These are phyloP conservation scores for Pelargonium nanum DNA, from an alignment of 345 rosid species.

Conservation along the genomic window DNA sequence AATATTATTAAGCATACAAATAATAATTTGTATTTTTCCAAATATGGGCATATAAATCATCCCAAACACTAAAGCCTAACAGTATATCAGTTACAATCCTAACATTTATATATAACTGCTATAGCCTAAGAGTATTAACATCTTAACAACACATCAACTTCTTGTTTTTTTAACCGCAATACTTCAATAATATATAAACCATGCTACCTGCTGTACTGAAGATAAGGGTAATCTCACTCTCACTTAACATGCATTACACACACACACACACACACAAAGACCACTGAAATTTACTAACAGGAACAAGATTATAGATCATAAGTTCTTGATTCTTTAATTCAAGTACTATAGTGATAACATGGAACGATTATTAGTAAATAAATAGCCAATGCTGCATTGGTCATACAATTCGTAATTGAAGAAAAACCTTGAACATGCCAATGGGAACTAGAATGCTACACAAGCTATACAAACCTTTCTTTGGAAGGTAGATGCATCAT, in stretches of 20 bases:
- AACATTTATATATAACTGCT: neutral
- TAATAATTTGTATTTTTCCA: neutral
- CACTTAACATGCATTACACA: no score
- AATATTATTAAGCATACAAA: no score
- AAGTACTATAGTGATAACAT: no score
- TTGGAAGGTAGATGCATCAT: slow-evolving; percentile 96
- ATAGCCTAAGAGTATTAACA: neutral
- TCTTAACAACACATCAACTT: neutral
- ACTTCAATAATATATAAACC: neutral
- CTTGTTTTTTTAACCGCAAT: no score
- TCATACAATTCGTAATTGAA: neutral
- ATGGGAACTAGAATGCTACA: neutral
- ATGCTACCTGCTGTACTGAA: neutral
- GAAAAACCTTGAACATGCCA: neutral
- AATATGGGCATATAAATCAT: neutral
- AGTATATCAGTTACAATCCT: neutral
- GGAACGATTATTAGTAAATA: no score
- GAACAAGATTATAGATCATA: no score
- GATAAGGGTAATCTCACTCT: no score
- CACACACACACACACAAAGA: no score
- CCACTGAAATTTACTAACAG: no score
- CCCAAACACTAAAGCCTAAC: neutral
- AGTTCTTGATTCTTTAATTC: no score
- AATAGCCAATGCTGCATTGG: no score
- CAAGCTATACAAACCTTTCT: slow-evolving; percentile 51